Evolutionary conservation across 768 basidiomycete genomes (phyloP).

Genomic region (Pleurotus cornucopiae): DNA sequence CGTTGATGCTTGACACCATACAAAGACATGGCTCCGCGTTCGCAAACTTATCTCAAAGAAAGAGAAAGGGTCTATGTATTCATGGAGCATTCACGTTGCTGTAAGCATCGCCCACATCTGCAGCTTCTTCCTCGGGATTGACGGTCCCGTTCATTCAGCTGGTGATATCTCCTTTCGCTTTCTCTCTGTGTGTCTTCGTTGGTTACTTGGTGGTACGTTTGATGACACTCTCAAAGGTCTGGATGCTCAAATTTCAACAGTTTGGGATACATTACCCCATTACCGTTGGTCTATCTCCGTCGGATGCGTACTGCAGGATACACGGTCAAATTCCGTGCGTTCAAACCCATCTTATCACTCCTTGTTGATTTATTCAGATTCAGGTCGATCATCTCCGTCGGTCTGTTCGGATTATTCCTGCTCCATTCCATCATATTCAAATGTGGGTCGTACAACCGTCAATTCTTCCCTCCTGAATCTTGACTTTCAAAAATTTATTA

Average conservation of each 20-base stretch:
- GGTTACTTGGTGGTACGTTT: background rate
- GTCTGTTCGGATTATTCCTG: conserved; percentile 4
- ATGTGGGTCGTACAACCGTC: background rate
- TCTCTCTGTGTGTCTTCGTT: background rate
- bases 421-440: conserved; percentile 1
- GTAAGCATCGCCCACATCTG: no score
- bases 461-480: background rate
- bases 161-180: background rate
- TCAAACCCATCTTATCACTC: background rate
- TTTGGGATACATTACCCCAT: background rate
- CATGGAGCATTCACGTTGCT: no score
- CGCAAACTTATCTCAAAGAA: no score
- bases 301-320: background rate
- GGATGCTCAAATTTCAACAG: background rate
- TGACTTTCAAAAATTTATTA: background rate
- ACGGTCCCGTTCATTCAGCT: background rate
- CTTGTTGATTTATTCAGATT: background rate
- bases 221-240: no score
- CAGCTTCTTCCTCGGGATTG: no score
- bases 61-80: no score
- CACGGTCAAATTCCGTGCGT: background rate
- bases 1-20: background rate
- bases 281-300: background rate
- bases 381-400: background rate
- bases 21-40: background rate